Base-by-base conservation (phyloP, 257 asterid species). In the Solanum corneliomulleri region DNA sequence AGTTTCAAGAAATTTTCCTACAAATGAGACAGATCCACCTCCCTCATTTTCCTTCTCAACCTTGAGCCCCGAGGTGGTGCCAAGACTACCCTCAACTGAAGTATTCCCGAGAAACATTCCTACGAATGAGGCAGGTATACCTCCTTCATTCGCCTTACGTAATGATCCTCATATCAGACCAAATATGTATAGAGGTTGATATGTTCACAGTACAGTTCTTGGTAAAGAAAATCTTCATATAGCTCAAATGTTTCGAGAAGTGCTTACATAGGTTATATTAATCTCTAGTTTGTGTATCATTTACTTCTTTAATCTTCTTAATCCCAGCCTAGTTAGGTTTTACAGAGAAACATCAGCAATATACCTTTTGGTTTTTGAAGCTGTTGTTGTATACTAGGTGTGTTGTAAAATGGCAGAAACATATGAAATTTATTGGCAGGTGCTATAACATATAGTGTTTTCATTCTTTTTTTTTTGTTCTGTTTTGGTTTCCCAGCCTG, bases 11-110 rank as follows among this genome's bases (percentile, higher is more conserved):
- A 71, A 33, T 11, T 35, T 71, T 33, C 44, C 78, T 71, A 33
- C 44, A 6, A 90, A 49, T 90, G 92, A 81, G 82, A 20, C 9
- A 66, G 90, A 75, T 66, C 80, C 89, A 64, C 93, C 93, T 86
- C 92, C 91, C 4, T 68, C 86, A 16, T 89, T 90, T 82, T 89
- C 87, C 44, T 86, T 91, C 85, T 82, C 93, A 88, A 89, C 94
- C 2, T 87, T 88, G 83, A 86, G 83, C 86, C 93, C 90, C 4
- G 93, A 91, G 25, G 58, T 86, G 60, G 71, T 88, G 20, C 92
- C 83, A 13, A 89, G 70, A 10, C 58, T 89, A 76, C 93, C 93
- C 18, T 31, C 88, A 56, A 84, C 68, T 1, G 93, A 84, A 75
- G 89, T 89, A 89, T 27, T 88, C 69, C 83, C 93, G 27, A 85